Percentiles rank a stretch among this genome's conserved stretches.
Conservation (phyloP, 148 eudicot genomes). For the Chenopodium album region DNA sequence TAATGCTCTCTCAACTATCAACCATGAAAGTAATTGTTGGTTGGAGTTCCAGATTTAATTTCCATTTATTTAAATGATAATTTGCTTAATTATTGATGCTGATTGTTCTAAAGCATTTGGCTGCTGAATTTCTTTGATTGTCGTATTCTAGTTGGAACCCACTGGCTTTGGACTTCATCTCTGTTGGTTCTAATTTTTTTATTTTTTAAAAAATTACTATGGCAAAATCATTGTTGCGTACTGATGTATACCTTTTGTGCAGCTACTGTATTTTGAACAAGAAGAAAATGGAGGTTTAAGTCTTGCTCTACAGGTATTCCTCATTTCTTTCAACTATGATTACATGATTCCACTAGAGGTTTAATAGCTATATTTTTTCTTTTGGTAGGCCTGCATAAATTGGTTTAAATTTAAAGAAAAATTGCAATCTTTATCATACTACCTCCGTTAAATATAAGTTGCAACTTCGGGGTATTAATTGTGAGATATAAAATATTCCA, state of each 20-base stretch:
- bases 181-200: neutral
- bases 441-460: too few species aligned
- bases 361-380: neutral
- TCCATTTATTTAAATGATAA: neutral
- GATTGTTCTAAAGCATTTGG: neutral
- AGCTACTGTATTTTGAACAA: constrained; percentile 85
- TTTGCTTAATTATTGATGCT: neutral
- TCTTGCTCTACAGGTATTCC: constrained; percentile 85
- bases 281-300: constrained; percentile 84
- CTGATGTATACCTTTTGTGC: constrained; percentile 32
- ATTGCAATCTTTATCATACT: neutral
- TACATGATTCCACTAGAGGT: neutral
- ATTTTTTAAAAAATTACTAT: neutral
- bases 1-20: neutral
- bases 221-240: neutral
- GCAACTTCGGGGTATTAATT: too few species aligned
- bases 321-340: neutral
- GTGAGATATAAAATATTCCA: too few species aligned
- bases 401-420: neutral
- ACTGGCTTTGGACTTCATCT: neutral
- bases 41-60: neutral
- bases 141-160: neutral
- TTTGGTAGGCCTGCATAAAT: constrained; percentile 2
- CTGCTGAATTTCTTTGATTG: neutral
- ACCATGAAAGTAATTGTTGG: neutral